Conservation (phyloP, 768 basidiomycete genomes). For the Tricholoma matsutake region DNA sequence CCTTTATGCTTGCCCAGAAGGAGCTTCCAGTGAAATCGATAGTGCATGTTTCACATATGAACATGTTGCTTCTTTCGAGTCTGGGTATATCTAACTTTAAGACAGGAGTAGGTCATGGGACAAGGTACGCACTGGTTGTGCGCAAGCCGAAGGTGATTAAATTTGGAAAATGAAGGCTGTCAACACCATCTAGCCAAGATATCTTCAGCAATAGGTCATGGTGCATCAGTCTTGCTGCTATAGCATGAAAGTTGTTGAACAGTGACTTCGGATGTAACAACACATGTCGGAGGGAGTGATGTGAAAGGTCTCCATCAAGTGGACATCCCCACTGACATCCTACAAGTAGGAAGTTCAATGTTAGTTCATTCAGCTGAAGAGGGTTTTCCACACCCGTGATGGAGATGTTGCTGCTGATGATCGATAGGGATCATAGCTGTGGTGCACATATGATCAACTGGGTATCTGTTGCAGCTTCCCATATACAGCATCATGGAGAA, state of each 20-base stretch:
- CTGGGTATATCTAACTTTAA: not conserved
- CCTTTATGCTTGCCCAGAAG: not conserved
- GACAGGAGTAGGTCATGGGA: not conserved
- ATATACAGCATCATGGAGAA: not conserved
- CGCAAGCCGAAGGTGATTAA: not conserved
- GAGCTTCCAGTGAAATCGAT: not conserved
- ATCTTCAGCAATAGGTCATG: not conserved
- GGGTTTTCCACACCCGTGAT: not conserved
- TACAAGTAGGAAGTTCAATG: not conserved
- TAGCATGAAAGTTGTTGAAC: not conserved
- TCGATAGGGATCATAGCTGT: not conserved
- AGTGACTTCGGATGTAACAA: not conserved
- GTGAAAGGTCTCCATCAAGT: not conserved
- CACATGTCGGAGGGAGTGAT: not conserved
- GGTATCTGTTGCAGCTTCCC: not conserved
- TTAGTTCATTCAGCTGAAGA: not conserved
- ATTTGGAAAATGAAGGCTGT: not conserved
- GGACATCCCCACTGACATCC: not conserved
- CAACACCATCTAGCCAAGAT: not conserved
- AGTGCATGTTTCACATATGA: not conserved
- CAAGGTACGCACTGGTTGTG: not conserved
- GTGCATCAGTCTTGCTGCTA: not conserved
- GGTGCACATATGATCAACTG: not conserved
- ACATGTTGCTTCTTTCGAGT: not conserved
- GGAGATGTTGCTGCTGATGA: not conserved